Evolutionary conservation across 371 early-diverging fungal genomes (phyloP).

Genomic region (Rhizomucor pusillus): DNA sequence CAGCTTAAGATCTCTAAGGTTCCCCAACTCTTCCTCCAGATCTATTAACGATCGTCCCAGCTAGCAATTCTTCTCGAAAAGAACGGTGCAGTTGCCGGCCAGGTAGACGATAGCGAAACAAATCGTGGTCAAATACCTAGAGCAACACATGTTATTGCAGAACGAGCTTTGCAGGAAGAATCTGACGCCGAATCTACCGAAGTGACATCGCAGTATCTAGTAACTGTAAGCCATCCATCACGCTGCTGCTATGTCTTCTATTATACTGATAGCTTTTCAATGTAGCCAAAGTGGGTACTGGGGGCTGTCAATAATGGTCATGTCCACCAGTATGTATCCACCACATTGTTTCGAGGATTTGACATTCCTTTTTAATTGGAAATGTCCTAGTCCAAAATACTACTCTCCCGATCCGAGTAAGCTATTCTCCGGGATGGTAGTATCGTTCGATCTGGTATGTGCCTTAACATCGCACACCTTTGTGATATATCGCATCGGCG

Average conservation of each 20-base stretch:
- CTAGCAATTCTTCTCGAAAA: not conserved
- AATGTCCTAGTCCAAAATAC: slow-evolving; percentile 32
- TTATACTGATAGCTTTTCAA: not conserved
- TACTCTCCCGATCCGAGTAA: slow-evolving; percentile 53
- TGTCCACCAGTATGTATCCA: slow-evolving; percentile 41
- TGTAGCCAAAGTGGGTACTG: slow-evolving; percentile 22
- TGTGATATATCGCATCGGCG: not conserved
- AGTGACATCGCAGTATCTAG: not conserved
- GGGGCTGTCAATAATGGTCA: slow-evolving; percentile 19
- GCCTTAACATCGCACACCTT: not conserved
- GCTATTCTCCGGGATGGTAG: slow-evolving; percentile 59
- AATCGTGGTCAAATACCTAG: not conserved
- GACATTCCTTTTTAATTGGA: not conserved
- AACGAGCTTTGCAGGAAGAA: not conserved
- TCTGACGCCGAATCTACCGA: not conserved
- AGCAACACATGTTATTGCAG: slow-evolving; percentile 3
- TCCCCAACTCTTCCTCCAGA: not conserved
- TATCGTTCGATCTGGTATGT: slow-evolving; percentile 44
- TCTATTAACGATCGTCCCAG: not conserved
- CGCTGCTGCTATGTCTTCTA: not conserved
- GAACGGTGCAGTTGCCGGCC: not conserved
- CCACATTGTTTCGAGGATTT: not conserved
- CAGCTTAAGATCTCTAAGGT: not conserved
- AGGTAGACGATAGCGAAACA: not conserved
- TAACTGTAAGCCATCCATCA: slow-evolving; percentile 1